Evolutionary conservation across 805 yeast species (phyloP), one percentile per base, ranked within the genome.

Genomic region (Cyberlindnera americana): DNA sequence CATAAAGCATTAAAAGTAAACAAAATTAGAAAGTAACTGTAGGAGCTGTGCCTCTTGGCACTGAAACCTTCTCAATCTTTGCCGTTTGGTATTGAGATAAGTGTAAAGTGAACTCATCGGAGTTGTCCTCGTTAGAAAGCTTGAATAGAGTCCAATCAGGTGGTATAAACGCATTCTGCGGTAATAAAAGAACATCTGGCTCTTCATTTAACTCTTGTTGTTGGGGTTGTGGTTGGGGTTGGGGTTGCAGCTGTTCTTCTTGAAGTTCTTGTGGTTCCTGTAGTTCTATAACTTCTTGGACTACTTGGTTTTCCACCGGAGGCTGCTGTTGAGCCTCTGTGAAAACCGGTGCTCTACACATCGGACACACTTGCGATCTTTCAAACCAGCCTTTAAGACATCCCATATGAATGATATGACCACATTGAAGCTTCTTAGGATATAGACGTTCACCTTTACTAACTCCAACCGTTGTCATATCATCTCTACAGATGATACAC

Each of bases 351-450:
- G 81, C 69, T 45, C 96, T 70, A 60, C 99, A 93, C 38, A 90
- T 78, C 2, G 99, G 99, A 65, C 99, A 93, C n/a, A 78, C 76
- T 50, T 83, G 91, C 0, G 96, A 87, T 48, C 95, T 74, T 56
- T 86, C 95, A 50, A 93, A 69, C 99, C 99, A 93, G 49, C 84
- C 82, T 54, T 87, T 84, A 46, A 93, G 70, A 60, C 99, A 93
- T 5, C 93, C 90, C 63, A 83, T 66, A 59, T 93, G 99, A 41
- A 91, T 70, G 34, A 87, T 81, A 61, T 93, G 99, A 19, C 87
- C 84, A 67, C 99, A 93, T 2, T 67, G 71, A 35, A 93, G 68
- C 54, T 74, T 83, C 60, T 87, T 88, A 5, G 98, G 96, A 35
- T 64, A 67, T 31, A 64, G 62, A 40, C 84, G 68, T 41, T 65